Evolutionary conservation across 1,284 basidiomycete species (phyloP), one percentile per base, ranked within the genome.

Genomic region (Paramarasmius palmivorus): DNA sequence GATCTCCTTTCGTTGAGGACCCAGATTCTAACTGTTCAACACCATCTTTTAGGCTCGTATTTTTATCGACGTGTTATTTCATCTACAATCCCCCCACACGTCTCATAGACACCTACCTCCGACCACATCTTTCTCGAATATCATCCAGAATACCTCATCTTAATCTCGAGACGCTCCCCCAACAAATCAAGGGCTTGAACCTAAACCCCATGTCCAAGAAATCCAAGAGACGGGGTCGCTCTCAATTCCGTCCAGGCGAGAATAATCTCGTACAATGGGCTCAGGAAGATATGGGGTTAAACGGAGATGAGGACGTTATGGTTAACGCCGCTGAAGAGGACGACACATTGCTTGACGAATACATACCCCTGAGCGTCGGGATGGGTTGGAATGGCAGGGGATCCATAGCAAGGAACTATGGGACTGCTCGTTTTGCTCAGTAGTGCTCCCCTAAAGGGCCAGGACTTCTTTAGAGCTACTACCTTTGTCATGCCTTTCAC

Each of bases 191-290:
- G 15, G 10, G n/a, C 36, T 32, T 50, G 23, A 41, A 37, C 19
- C 52, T 15, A 12, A 36, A 37, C 29, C 35, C 45, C 10, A 26
- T 50, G 22, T 47, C 6, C 32, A 47, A 37, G 14, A 53, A 49
- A 40, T 49, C n/a, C 26, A 29, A 23, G 23, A 34, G 39, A 14
- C 32, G 48, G 19, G 29, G 41, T 15, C 22, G 35, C 5, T 3
- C 49, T 9, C 26, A 29, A 14, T 51, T 50, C 37, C 49, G 54
- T 8, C 49, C 51, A 0, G 49, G 49, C 7, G 54, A 55, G 40
- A 36, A 45, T 15, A 49, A 37, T n/a, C 48, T 55, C 4, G 49
- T 55, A 5, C 41, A 55, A 48, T 55, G 54, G 54, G 54, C 54
- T 1, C 54, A 55, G 34, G 54, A 55, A 6, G 54, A 55, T 55